Base-by-base conservation (phyloP, 208 protist species). In the Trypanosoma cruzi region DNA sequence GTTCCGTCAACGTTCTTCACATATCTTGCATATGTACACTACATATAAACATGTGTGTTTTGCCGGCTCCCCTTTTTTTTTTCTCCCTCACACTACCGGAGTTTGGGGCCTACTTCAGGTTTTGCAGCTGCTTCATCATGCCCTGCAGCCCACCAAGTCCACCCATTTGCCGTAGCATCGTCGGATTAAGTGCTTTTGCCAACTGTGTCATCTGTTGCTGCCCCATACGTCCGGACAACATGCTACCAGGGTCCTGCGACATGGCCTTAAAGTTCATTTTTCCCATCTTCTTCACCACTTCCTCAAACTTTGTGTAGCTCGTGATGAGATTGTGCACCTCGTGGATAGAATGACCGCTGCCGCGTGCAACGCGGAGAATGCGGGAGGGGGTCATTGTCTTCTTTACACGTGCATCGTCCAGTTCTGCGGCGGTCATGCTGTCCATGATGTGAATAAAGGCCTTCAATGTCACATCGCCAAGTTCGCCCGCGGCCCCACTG, bases 401-500 rank as follows among this genome's bases (percentile, higher is more conserved):
- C 66, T 93, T 94, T 40, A 96, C 91, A 63, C 94, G 93, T n/a
- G 37, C 66, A n/a, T 90, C 80, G 60, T 97, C 91, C 24, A 97
- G 65, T 75, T 97, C 97, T 26, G 94, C 89, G 28, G 93, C 82
- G 5, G 92, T 99, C 93, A 99, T 98, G 74, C 87, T 97, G 76
- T 99, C 97, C 83, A 99, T 88, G 52, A 99, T 98, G 70, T 93
- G 95, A 63, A 99, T 96, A 77, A 95, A 99, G 1, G 75, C 71
- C 61, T 96, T 97, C 44, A 99, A 68, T 59, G 92, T 76, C 28
- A 89, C 56, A 54, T 91, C 75, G 40, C 84, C 78, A 22, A 88
- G 73, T 64, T 95, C 79, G 34, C 92, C 90, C 4, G 89, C 68
- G 61, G 68, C 40, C 13, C 74, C 75, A 22, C 80, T 81, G 31